Base-by-base conservation (phyloP, 805 yeast species). In the Scheffersomyces amazonensis region DNA sequence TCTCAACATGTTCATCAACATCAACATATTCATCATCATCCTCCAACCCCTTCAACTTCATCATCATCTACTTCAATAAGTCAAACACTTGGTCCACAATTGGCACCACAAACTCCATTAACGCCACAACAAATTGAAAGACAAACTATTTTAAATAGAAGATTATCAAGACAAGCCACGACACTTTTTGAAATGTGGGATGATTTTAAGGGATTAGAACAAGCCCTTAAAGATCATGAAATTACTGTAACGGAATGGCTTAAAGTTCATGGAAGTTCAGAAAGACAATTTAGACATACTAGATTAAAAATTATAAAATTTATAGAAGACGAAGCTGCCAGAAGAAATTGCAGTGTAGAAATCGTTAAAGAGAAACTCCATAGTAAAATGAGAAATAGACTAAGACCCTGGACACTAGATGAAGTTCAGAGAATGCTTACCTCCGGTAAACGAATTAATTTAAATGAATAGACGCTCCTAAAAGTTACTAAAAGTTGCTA, bases 141-240 rank as follows among this genome's bases (percentile, higher is more conserved):
- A 11, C 51, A 50, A 31, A 32, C 43, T 3, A 56, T 53, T 9
- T 33, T 58, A 24, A 43, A 44, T 28, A 30, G 61, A 21, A 40
- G 61, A 35, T 49, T 57, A 23, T 57, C 62, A 4, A 27, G 62
- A 32, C 62, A 58, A 33, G 61, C 62, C 0, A 43, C 50, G 23
- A 52, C 59, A 12, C 37, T 60, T 8, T 54, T 50, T 38, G 64
- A 60, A 40, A 55, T 60, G 62, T 60, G 65, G 65, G 58, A 60
- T 40, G 65, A 60, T 40, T 60, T 56, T 41, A 60, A 58, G 36
- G 44, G 53, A 4, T 40, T 59, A 17, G 64, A 58, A 32, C 37
- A 42, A 17, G 58, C 49, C 15, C 42, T 60, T 25, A 49, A 47
- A 12, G 50, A 50, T 17, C 47, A 52, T 34, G 56, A 51, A 27